Base-by-base conservation (phyloP, 169 alveolate species). In the Plasmodium coatneyi region DNA sequence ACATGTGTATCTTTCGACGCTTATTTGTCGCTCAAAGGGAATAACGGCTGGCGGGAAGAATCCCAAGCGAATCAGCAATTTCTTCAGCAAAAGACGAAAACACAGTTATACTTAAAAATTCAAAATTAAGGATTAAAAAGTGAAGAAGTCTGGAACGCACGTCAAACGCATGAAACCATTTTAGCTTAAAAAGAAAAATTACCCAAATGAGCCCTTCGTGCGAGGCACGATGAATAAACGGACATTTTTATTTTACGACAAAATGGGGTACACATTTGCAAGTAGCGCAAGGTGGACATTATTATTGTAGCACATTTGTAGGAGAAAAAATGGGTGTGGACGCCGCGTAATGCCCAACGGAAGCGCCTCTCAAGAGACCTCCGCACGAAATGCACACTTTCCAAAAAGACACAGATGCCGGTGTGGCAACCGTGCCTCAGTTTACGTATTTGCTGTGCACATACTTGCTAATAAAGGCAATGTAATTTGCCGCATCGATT, bases 401-500 rank as follows among this genome's bases (percentile, higher is more conserved):
- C 3, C 1, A 16, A 60, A 60, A 19, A 60, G 32, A 19, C 74
- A 60, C 34, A 60, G 6, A 34, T 60, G 25, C 74, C 74, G 9
- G 3, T 60, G 32, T 19, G 74, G 74, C 25, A 25, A 12, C 25
- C n/a, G 36, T 28, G 16, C 30, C 22, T 71, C 49, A 71, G 36
- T 41, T 41, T 56, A 89, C 52, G 22, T 41, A 52, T 71, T 91
- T 91, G 14, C 54, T 52, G 56, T 72, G 71, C 22, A 78, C 92
- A 78, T 91, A 91, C 34, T 81, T 80, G 14, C 56, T 49, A 91
- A 82, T 91, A 81, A 91, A 91, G 16, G 92, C 71, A 16, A 91
- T 49, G 34, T 54, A 91, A 49, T 91, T 91, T 30, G 52, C 36
- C 49, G 74, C 56, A 43, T 91, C 84, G 70, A 87, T 36, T 74